Conservation (phyloP, 176 grass and related monocot species). For the Oryza coarctata region DNA sequence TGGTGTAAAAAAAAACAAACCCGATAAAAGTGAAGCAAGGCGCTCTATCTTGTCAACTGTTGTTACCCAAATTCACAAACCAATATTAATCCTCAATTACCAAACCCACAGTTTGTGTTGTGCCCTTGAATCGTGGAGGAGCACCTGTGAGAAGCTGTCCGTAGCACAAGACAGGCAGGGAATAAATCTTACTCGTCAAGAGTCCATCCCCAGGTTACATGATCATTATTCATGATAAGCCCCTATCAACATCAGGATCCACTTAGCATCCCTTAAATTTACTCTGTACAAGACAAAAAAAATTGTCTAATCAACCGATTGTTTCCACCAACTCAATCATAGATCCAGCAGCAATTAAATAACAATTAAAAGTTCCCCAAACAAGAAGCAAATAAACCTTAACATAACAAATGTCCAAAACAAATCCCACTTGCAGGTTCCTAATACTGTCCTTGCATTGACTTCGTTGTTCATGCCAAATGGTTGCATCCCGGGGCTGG, state of each 20-base stretch:
- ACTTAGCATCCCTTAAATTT: conserved; percentile 1
- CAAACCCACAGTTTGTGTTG: too few relatives aligned
- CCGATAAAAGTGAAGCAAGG: too few relatives aligned
- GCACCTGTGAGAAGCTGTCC: too few relatives aligned
- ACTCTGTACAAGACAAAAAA: neutral
- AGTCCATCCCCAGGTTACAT: neutral
- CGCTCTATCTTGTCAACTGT: too few relatives aligned
- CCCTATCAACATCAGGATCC: neutral
- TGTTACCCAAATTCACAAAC: too few relatives aligned
- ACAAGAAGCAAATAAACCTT: neutral
- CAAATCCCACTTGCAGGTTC: neutral
- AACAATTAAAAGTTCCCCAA: neutral
- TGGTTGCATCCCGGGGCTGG: neutral
- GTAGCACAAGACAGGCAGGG: too few relatives aligned
- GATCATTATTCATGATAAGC: neutral
- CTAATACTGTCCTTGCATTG: neutral
- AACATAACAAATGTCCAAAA: neutral
- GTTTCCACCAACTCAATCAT: conserved; percentile 12
- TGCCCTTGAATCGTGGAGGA: too few relatives aligned
- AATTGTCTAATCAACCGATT: neutral
- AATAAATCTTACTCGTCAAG: neutral
- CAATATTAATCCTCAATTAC: too few relatives aligned
- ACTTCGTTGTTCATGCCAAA: neutral
- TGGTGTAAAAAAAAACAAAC: too few relatives aligned
- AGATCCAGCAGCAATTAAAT: neutral